Evolutionary conservation across 768 basidiomycete genomes (phyloP).

Genomic region (Lentinula guzmanii): DNA sequence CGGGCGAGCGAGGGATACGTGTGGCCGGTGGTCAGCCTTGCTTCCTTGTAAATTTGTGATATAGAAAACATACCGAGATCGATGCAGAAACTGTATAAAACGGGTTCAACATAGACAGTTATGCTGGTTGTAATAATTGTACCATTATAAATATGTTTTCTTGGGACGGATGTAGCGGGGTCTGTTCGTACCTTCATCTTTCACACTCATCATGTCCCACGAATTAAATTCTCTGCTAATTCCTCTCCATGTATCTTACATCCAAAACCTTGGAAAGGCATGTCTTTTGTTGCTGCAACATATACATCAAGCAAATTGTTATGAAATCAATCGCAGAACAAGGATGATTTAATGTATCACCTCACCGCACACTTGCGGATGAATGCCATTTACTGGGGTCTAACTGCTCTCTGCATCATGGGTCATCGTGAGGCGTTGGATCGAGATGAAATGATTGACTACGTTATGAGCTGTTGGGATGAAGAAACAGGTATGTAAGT

Average conservation of each 20-base stretch:
- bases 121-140: neutral
- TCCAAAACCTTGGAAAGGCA: constrained; percentile 69
- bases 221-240: constrained; percentile 22
- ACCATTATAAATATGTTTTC: neutral
- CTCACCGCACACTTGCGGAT: constrained; percentile 89
- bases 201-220: neutral
- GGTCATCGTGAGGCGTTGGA: constrained; percentile 71
- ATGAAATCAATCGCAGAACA: constrained; percentile 40
- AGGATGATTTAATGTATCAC: constrained; percentile 83
- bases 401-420: constrained; percentile 84
- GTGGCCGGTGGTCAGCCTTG: constrained; percentile 70
- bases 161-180: neutral
- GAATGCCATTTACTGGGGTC: constrained; percentile 96
- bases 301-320: neutral
- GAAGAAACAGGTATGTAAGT: constrained; percentile 63
- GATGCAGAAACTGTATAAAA: neutral
- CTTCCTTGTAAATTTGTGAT: constrained; percentile 37
- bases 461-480: constrained; percentile 95
- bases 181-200: neutral
- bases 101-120: neutral
- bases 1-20: constrained; percentile 60
- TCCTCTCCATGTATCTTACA: constrained; percentile 67
- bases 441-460: constrained; percentile 78
- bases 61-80: neutral
- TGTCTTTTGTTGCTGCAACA: constrained; percentile 8